Evolutionary conservation across 2,329 filamentous ascomycete genomes (phyloP), one percentile per base, ranked within the genome.

Genomic region (Colletotrichum karsti): DNA sequence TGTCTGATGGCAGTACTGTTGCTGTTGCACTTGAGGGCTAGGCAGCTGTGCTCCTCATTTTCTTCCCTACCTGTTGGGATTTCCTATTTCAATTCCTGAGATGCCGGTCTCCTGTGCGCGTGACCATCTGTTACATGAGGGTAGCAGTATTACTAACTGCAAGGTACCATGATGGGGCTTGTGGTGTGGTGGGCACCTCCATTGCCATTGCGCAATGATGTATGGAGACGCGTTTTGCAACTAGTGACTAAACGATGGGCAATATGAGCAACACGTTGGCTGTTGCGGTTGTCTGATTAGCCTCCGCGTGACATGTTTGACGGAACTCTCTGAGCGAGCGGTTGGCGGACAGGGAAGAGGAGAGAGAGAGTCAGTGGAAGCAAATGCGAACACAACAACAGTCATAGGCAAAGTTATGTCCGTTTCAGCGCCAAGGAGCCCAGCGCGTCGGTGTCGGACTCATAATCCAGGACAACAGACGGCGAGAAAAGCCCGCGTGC

Each of bases 171-270:
- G 44, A 61, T 28, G 28, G 41, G 42, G 12, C 35, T 20, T 15
- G 35, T 24, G 7, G 28, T 53, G 50, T n/a, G 20, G n/a, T n/a
- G n/a, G n/a, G n/a, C n/a, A n/a, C n/a, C n/a, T n/a, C n/a, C 33
- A 35, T 35, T 35, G 33, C n/a, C 30, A 53, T 35, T 30, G 50
- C 50, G 50, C 50, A 53, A 53, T 35, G 30, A 12, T 20, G 30
- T n/a, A 63, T 57, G 59, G 44, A 44, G 64, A 41, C 60, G 46
- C 42, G 26, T 9, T 55, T 22, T 9, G n/a, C 37, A 33, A 44
- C 37, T 30, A 44, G 15, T 57, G 33, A 42, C 24, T 39, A 54
- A 54, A 24, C 7, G 18, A 46, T 18, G 42, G 42, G 20, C 18
- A 22, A 18, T 37, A 18, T 37, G 28, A 53, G 50, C 50, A 53